Evolutionary conservation across 768 basidiomycete species (phyloP).

Genomic region (Pulveroboletus sp.): DNA sequence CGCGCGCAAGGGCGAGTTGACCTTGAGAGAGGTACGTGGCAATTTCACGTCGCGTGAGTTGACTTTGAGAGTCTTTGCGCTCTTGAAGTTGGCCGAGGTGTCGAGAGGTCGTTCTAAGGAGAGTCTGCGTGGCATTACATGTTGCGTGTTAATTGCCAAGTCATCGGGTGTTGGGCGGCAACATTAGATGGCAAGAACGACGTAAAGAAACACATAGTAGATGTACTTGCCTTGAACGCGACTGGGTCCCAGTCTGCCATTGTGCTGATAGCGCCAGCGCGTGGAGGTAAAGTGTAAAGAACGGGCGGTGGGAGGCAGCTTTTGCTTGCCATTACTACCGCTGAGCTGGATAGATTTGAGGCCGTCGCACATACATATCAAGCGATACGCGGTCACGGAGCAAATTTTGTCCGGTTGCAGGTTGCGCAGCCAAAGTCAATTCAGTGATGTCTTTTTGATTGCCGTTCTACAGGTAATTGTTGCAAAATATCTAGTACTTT

Average conservation of each 20-base stretch:
- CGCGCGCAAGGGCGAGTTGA: constrained; percentile 58
- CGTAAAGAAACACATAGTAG: neutral
- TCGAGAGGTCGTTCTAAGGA: constrained; percentile 60
- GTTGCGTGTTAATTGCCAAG: neutral
- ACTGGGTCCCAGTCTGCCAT: constrained; percentile 31
- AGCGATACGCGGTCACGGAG: neutral
- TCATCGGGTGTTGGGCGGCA: neutral
- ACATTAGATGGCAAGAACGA: neutral
- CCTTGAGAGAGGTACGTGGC: constrained; percentile 59
- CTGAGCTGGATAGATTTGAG: neutral
- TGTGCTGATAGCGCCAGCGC: neutral
- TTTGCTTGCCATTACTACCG: neutral
- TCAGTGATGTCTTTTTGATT: neutral
- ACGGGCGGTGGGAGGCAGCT: neutral
- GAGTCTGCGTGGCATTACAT: constrained; percentile 38
- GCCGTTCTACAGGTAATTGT: neutral
- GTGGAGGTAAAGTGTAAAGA: neutral
- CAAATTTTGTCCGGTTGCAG: neutral
- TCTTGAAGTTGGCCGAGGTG: constrained; percentile 66
- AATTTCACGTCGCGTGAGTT: constrained; percentile 62
- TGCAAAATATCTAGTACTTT: neutral
- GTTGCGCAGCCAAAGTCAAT: no score
- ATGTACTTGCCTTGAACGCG: constrained; percentile 27
- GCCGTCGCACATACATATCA: neutral
- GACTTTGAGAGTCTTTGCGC: constrained; percentile 59